Evolutionary conservation across 306 rosid species (phyloP), one percentile per base, ranked within the genome.

Genomic region (Glycine soja): DNA sequence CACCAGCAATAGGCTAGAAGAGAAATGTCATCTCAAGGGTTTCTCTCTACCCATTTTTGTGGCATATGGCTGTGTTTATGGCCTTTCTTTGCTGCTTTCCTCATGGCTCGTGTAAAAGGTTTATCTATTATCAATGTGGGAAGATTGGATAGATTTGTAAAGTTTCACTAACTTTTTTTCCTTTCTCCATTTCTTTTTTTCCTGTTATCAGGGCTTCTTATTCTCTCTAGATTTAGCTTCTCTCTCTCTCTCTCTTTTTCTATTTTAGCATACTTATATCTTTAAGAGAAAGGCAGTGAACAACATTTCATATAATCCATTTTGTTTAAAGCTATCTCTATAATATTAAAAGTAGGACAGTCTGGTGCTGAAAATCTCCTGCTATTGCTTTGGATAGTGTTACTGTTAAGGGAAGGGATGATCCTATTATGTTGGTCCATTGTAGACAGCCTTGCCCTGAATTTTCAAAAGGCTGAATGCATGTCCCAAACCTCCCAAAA

Each of bases 1-100:
- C 36, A 34, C 36, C 36, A 34, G 36, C 77, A 38, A 53, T 54
- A 54, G 52, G 66, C 16, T 54, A 73, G 32, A 5, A 73, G 78
- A 54, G 66, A 34, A 34, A 73, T 53, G 53, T 58, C 43, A 16
- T 74, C 34, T 74, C 14, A 40, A 74, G 56, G 54, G 40, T 74
- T 54, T 62, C 66, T 74, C 51, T 56, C 8, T 16, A 56, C 10
- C 54, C 18, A 40, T 40, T 9, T 72, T 56, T 16, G 68, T 18
- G 42, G 68, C 3, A 57, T 57, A 18, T 57, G 69, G 32, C 30
- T 32, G 7, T 54, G 66, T 73, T 11, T 18, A 16, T 74, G 56
- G 6, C 18, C 57, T 70, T 18, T 18, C 74, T 43, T 46, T 74
- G 40, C 18, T 73, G 10, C 66, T 54, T 53, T 36, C 9, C 12